Conservation (phyloP, 768 basidiomycete species). For the Suillus alpinus region DNA sequence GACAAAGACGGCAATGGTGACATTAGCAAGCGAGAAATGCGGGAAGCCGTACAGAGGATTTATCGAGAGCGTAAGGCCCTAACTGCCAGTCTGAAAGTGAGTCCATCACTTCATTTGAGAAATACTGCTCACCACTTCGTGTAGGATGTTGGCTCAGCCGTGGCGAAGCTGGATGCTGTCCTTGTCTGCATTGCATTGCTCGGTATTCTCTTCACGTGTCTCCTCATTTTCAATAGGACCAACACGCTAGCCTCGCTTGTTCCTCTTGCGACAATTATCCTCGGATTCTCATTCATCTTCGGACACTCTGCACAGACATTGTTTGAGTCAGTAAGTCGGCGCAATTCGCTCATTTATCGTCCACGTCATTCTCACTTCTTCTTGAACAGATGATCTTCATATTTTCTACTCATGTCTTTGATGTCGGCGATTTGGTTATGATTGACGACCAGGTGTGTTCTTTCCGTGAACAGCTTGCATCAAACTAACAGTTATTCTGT, state of each 20-base stretch:
- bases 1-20: conserved; percentile 86
- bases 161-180: conserved; percentile 78
- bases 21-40: conserved; percentile 75
- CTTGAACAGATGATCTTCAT: conserved; percentile 69
- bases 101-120: conserved; percentile 8
- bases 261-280: conserved; percentile 74
- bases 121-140: conserved; percentile 6
- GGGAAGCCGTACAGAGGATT: conserved; percentile 77
- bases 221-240: conserved; percentile 70
- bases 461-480: background rate
- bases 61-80: conserved; percentile 76
- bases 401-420: conserved; percentile 83
- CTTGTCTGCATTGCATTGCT: conserved; percentile 57
- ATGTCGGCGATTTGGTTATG: conserved; percentile 79
- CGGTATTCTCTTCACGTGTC: conserved; percentile 60
- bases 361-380: conserved; percentile 2
- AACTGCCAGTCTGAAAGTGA: conserved; percentile 65
- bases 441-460: conserved; percentile 63
- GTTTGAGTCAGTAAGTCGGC: conserved; percentile 63
- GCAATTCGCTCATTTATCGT: background rate
- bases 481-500: background rate
- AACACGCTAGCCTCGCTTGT: conserved; percentile 72
- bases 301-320: conserved; percentile 77
- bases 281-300: conserved; percentile 85
- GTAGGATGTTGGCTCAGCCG: conserved; percentile 68